phyloP scores from a whole-genome alignment of 768 basidiomycete genomes.

The Hypholoma sublateritium region DNA sequence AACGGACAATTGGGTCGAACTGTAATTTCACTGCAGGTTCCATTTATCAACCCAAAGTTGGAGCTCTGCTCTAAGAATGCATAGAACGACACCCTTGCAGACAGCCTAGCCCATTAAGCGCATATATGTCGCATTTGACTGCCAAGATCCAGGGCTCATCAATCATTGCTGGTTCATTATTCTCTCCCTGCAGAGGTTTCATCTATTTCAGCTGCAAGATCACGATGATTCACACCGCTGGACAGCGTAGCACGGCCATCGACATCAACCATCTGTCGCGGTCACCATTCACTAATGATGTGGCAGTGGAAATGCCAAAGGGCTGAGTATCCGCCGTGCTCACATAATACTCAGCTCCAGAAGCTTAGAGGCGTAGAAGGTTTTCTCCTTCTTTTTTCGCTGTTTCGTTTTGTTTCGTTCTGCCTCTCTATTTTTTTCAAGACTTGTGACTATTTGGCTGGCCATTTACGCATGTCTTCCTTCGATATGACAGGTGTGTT shows the following conservation, averaged over 20 bases:
- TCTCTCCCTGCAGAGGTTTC: no score
- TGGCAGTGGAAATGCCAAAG: background rate
- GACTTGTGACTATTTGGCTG: background rate
- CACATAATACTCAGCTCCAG: background rate
- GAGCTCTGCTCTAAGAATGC: no score
- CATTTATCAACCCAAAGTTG: no score
- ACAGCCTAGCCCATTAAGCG: no score
- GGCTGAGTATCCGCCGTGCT: background rate
- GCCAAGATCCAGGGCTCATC: no score
- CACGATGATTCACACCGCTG: background rate
- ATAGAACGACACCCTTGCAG: no score
- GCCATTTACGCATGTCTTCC: conserved; percentile 44
- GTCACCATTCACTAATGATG: background rate
- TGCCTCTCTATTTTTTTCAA: conserved; percentile 21
- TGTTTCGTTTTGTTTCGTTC: conserved; percentile 20
- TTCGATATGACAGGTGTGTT: conserved; percentile 38
- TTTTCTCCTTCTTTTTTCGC: conserved; percentile 16
- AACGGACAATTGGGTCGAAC: no score
- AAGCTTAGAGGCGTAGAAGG: background rate
- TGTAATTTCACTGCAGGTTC: no score
- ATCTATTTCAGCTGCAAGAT: background rate
- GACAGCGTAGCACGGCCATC: background rate
- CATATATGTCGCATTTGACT: no score
- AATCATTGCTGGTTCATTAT: no score
- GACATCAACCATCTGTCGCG: conserved; percentile 9